Evolutionary conservation across 139 green algal genomes (phyloP), one percentile per base, ranked within the genome.

Genomic region (Haematococcus sp.): DNA sequence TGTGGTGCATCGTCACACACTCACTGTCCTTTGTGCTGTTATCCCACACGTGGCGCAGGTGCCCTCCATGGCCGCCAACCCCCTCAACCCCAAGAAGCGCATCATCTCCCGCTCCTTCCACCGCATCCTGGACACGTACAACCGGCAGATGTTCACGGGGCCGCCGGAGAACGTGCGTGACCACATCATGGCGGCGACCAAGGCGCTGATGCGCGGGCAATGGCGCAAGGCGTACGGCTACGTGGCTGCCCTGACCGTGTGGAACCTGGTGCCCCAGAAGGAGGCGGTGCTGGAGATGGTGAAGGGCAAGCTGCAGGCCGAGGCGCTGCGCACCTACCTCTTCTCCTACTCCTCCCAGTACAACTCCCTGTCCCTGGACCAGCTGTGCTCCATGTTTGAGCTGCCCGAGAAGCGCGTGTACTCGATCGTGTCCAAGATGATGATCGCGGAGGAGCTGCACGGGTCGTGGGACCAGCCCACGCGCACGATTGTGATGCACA

Each of bases 161-260:
- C 96, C 96, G 13, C 94, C 96, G 35, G 96, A 99, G 87, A 98
- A 94, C 56, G 94, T 99, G 68, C 88, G 96, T 51, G 96, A 99
- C 81, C 92, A 98, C 80, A 86, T 98, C 19, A 97, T 99, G 90
- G 91, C 93, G 0, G 91, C 91, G 7, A 93, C 88, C 5, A 79
- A 85, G 3, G 86, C 88, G 15, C 85, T 98, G 33, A 82, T 88
- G 59, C 54, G 80, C 15, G 96, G 96, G 33, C 87, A 97, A 78
- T 99, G 96, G 96, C 58, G 71, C 17, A 83, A 84, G 35, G 84
- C 91, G 0, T 89, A 90, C 63, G 76, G 76, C 7, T 91, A 91
- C 65, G 68, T 97, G 7, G 69, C 72, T 1, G 56, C 76, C 3
- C 84, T 98, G 13, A 67, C 70, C 16, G 88, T 88, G 67, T 98